These are phyloP conservation scores for Leucosporidium creatinivorum DNA, from an alignment of 768 basidiomycete species.

Conservation along the genomic window DNA sequence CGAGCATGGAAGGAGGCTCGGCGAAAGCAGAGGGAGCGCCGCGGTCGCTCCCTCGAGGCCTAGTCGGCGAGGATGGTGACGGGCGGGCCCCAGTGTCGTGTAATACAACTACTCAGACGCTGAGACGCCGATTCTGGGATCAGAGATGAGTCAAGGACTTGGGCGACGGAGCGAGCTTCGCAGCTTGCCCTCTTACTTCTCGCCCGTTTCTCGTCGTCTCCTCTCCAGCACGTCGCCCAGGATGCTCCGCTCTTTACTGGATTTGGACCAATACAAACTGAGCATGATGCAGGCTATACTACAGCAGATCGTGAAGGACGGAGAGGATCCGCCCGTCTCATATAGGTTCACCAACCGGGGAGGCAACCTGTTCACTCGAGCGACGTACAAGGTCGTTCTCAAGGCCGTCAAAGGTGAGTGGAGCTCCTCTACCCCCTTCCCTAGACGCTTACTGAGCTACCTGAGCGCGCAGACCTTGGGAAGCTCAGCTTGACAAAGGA, in stretches of 20 bases:
- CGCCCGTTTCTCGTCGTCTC: too few species aligned
- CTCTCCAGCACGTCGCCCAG: background rate
- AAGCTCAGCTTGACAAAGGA: constrained; percentile 43
- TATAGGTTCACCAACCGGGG: constrained; percentile 34
- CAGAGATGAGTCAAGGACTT: too few species aligned
- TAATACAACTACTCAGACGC: too few species aligned
- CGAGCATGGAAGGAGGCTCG: too few species aligned
- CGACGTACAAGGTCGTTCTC: constrained; percentile 57
- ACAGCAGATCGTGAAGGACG: background rate
- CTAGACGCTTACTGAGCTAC: background rate
- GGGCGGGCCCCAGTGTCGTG: too few species aligned
- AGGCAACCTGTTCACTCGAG: constrained; percentile 27
- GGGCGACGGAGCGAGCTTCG: too few species aligned
- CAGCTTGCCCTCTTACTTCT: too few species aligned
- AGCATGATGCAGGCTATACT: constrained; percentile 48
- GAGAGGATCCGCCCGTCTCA: background rate
- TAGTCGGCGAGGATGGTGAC: too few species aligned
- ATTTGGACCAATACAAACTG: constrained; percentile 94
- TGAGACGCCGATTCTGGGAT: too few species aligned
- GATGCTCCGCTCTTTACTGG: constrained; percentile 58
- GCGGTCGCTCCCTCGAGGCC: too few species aligned
- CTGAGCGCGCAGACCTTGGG: constrained; percentile 54
- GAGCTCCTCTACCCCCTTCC: constrained; percentile 50
- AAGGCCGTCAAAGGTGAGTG: constrained; percentile 58
- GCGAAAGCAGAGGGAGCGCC: too few species aligned